Percentiles rank a stretch among this genome's conserved stretches.
Evolutionary conservation across 2,329 filamentous ascomycete species (phyloP).

Genomic region (Pseudodiploospora longispora): DNA sequence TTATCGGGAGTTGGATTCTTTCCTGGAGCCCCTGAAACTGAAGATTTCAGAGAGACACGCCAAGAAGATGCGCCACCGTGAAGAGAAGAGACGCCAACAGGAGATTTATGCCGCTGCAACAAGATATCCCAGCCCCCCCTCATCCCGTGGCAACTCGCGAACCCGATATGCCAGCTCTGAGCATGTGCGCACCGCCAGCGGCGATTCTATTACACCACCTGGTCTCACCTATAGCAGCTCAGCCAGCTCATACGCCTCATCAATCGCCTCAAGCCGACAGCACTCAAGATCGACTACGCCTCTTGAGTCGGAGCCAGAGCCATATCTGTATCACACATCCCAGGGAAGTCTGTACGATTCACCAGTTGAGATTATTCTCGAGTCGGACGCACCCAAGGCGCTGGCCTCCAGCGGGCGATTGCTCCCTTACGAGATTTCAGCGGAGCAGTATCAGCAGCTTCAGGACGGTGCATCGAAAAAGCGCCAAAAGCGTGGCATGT

Average conservation of each 20-base stretch:
- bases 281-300: conserved; percentile 46
- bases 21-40: conserved; percentile 75
- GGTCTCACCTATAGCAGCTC: conserved; percentile 43
- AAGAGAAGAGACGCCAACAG: conserved; percentile 35
- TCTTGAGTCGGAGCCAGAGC: conserved; percentile 35
- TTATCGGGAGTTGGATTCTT: conserved; percentile 77
- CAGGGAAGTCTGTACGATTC: conserved; percentile 40
- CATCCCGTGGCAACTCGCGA: conserved; percentile 35
- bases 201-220: conserved; percentile 34
- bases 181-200: conserved; percentile 30
- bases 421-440: conserved; percentile 48
- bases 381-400: conserved; percentile 30
- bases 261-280: conserved; percentile 38
- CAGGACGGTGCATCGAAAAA: conserved; percentile 40
- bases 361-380: conserved; percentile 37
- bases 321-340: conserved; percentile 31
- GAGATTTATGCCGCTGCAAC: conserved; percentile 26
- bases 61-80: conserved; percentile 41
- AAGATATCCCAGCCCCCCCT: conserved; percentile 38
- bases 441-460: conserved; percentile 42
- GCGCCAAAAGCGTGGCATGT: conserved; percentile 43
- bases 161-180: conserved; percentile 34
- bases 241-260: conserved; percentile 41
- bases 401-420: conserved; percentile 24
- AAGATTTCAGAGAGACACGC: conserved; percentile 44